Base-by-base conservation (phyloP, 106 monocot species). In the Chionographis japonica region DNA sequence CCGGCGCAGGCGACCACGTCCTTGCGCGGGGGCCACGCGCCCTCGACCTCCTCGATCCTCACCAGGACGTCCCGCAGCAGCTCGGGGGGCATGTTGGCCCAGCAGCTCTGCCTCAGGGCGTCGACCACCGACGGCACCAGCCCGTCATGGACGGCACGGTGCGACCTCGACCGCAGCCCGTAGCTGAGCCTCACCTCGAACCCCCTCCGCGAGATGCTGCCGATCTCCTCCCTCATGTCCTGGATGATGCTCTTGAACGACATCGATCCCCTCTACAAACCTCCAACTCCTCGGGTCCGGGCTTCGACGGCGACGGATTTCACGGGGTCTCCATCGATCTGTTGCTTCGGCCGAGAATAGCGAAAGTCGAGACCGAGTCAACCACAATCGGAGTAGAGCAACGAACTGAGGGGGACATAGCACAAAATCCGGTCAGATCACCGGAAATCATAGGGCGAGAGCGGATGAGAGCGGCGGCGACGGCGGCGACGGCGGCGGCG, bases 1-100 rank as follows among this genome's bases (percentile, higher is more conserved):
- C 87, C 92, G 3, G 97, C 89, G 56, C 92, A 98, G 18, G 87
- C 77, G 37, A 87, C 92, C 42, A 98, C 97, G 50, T 87, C 80
- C 73, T 77, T 85, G 53, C 97, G 66, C 12, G 35, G 63, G 2
- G 92, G 92, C 97, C 97, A 98, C 12, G 64, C 13, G 40, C 37
- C 56, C 77, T 87, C 86, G 19, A 78, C 17, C 55, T 80, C 89
- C 78, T 98, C 97, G 14, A 92, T 83, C 80, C 92, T 78, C 78
- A 55, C 52, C 59, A 92, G 70, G 52, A 98, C 92, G 39, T 93
- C 92, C 55, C 84, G 73, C 67, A 98, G 74, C 19, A 98, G 81
- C 74, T 98, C 92, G 19, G 83, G 84, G 9, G 97, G 97, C 61
- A 98, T 71, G 61, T 80, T 78, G 11, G 85, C 77, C 97, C 97